phyloP scores from a whole-genome alignment of 2,329 filamentous ascomycete species.

The Xylariaceae sp. region DNA sequence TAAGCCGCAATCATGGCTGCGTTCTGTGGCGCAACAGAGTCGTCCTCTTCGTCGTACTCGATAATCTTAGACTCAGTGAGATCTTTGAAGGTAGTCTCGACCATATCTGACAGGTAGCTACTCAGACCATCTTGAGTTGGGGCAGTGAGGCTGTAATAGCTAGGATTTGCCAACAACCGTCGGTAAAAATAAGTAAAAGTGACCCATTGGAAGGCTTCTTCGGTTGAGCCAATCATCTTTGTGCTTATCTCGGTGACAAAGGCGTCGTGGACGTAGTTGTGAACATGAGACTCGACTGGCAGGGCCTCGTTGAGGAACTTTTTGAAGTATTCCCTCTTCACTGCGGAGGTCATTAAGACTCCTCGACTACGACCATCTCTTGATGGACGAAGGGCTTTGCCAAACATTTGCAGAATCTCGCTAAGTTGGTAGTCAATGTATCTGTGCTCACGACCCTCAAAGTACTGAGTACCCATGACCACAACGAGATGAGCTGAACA shows the following conservation, averaged over 20 bases:
- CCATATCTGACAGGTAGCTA: slow-evolving; percentile 87
- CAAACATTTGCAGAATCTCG: slow-evolving; percentile 97
- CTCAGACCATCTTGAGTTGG: slow-evolving; percentile 91
- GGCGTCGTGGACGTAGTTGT: slow-evolving; percentile 87
- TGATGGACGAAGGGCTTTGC: slow-evolving; percentile 77
- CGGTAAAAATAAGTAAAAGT: slow-evolving; percentile 99
- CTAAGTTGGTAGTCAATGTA: slow-evolving; percentile 95
- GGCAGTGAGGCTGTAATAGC: slow-evolving; percentile 87
- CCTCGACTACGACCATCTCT: slow-evolving; percentile 79
- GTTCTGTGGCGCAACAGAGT: slow-evolving; percentile 83
- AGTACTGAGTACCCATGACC: slow-evolving; percentile 97
- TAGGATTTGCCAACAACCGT: slow-evolving; percentile 88
- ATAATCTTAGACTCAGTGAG: slow-evolving; percentile 91
- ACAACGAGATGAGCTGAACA: slow-evolving; percentile 85
- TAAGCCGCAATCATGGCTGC: slow-evolving; percentile 97
- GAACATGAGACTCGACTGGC: slow-evolving; percentile 90
- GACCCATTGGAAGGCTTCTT: slow-evolving; percentile 97
- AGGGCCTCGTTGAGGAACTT: slow-evolving; percentile 97
- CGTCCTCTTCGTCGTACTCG: slow-evolving; percentile 91
- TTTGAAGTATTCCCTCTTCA: slow-evolving; percentile 97
- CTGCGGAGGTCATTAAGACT: slow-evolving; percentile 92
- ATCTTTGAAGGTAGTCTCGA: slow-evolving; percentile 89
- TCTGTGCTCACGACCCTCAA: slow-evolving; percentile 91
- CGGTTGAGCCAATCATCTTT: slow-evolving; percentile 89
- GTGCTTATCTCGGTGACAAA: slow-evolving; percentile 98